These are phyloP conservation scores for Inosperma sp. DNA, from an alignment of 768 basidiomycete genomes.

Conservation along the genomic window DNA sequence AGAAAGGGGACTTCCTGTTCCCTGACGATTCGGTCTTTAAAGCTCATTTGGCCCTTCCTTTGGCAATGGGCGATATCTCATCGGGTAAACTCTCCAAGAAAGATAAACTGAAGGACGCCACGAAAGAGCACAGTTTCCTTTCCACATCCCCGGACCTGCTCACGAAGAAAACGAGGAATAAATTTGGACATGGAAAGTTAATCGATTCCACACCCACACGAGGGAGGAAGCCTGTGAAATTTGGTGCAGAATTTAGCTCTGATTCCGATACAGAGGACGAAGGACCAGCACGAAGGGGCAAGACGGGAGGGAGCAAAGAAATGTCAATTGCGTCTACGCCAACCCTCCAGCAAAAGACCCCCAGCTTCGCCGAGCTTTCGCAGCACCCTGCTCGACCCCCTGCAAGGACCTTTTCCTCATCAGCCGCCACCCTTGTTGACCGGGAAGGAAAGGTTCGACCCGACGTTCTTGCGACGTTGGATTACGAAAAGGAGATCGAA, in stretches of 20 bases:
- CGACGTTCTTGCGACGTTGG: constrained; percentile 15
- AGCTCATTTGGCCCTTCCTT: constrained; percentile 15
- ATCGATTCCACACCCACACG: constrained; percentile 11
- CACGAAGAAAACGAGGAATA: constrained; percentile 22
- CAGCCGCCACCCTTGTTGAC: constrained; percentile 30
- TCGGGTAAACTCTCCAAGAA: constrained; percentile 7
- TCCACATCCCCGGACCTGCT: constrained; percentile 15
- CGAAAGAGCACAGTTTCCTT: neutral
- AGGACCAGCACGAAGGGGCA: neutral
- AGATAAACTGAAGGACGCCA: neutral
- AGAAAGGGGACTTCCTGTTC: constrained; percentile 26
- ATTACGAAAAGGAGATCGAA: constrained; percentile 41
- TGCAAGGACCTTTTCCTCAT: constrained; percentile 20
- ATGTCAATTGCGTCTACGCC: constrained; percentile 13
- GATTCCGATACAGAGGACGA: constrained; percentile 30
- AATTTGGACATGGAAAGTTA: neutral
- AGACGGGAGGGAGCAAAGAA: constrained; percentile 1
- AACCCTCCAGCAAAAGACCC: constrained; percentile 1
- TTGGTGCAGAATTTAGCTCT: constrained; percentile 24
- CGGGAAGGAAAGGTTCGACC: constrained; percentile 5
- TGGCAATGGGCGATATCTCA: constrained; percentile 12
- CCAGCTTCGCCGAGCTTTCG: constrained; percentile 9
- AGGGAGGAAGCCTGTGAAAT: constrained; percentile 31
- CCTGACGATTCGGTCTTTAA: constrained; percentile 21
- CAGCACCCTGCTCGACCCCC: constrained; percentile 7